Evolutionary conservation across 2,329 filamentous ascomycete genomes (phyloP), one percentile per base, ranked within the genome.

Genomic region (Camillea tinctor): DNA sequence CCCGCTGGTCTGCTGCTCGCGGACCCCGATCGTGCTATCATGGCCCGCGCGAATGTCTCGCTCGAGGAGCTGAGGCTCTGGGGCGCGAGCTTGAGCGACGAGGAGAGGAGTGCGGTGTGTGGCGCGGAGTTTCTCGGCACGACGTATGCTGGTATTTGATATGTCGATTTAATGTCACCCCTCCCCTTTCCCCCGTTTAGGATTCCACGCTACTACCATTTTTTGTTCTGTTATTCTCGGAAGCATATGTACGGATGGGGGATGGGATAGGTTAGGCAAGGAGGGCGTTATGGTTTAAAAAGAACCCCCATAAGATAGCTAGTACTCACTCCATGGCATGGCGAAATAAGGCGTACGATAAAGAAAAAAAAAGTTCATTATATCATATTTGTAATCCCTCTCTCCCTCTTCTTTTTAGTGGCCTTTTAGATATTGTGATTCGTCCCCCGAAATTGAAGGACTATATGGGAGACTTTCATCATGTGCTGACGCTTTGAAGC

Each of bases 41-140:
- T 65, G 3, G 65, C 69, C 2, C 57, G 68, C 19, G 64, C 67
- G 1, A 72, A 74, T 49, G 67, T 68, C 4, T 72, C 71, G 0
- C 54, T 73, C 2, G 71, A 69, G 4, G 72, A 74, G 23, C 55
- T 73, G 44, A 66, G 65, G 48, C 22, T 54, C n/a, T 73, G 70
- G 71, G 71, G 68, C n/a, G 61, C 68, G 2, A 62, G 61, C 22
- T 52, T 73, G 48, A 72, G 54, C 21, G 69, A 71, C 44, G 63
- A 69, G 59, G 64, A 73, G 59, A 68, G 66, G 11, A 60, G 61
- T 1, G 71, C 70, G 1, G 64, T 74, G 13, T 74, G 72, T 44
- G 72, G 72, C 36, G 59, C 61, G n/a, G 64, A 68, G 22, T 67
- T 67, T 55, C 59, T 71, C 40, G 65, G 65, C 3, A 67, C 60